These are phyloP conservation scores for Petunia secreta DNA, from an alignment of 257 asterid species.

Conservation along the genomic window DNA sequence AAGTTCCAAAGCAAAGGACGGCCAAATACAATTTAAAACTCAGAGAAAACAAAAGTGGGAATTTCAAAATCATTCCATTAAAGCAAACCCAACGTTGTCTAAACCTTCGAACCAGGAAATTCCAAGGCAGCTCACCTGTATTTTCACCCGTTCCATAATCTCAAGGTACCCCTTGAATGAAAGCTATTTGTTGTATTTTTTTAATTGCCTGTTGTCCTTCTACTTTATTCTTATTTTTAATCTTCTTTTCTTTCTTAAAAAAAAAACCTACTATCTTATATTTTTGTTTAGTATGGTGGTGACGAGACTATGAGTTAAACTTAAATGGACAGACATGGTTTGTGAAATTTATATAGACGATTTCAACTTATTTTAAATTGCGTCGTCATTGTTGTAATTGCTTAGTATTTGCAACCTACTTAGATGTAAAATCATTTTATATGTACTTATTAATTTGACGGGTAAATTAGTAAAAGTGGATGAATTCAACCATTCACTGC, in stretches of 20 bases:
- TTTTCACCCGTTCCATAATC: neutral
- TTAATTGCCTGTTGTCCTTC: constrained; percentile 15
- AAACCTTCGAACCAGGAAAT: neutral
- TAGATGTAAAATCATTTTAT: neutral
- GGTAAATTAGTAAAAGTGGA: too few species aligned
- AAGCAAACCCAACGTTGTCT: too few species aligned
- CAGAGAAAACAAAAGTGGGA: neutral
- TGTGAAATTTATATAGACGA: too few species aligned
- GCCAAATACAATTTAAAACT: neutral
- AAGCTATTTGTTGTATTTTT: neutral
- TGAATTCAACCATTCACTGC: too few species aligned
- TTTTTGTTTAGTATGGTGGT: too few species aligned
- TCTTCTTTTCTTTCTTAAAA: neutral
- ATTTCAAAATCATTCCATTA: neutral
- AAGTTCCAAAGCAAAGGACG: neutral
- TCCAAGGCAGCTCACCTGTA: neutral
- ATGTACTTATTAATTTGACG: too few species aligned
- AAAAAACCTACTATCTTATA: too few species aligned
- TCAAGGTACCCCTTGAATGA: neutral
- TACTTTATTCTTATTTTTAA: neutral
- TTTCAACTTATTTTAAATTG: too few species aligned
- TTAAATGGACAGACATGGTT: too few species aligned
- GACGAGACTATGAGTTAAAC: too few species aligned
- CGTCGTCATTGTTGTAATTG: neutral
- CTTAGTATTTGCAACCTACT: neutral